Base-by-base conservation (phyloP, 2,329 filamentous ascomycete genomes). In the Lachnum nothofagi region DNA sequence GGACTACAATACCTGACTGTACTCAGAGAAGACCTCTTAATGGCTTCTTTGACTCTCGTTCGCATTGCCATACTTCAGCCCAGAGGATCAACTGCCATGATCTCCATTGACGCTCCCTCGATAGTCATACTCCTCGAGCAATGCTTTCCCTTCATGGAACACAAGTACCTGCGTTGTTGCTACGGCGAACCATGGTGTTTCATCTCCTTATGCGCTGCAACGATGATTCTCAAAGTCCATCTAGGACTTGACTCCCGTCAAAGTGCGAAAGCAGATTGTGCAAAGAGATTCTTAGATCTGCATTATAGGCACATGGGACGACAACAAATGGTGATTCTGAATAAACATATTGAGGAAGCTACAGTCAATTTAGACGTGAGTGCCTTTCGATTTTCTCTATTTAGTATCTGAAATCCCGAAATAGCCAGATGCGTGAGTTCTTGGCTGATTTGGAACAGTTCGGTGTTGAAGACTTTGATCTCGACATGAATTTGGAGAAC, bases 141-240 rank as follows among this genome's bases (percentile, higher is more conserved):
- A 61, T 82, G 79, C 52, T 72, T 82, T 31, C 65, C 67, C 40
- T 77, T 83, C 71, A 81, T 81, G 61, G 78, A 82, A 57, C 78
- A 82, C 56, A 73, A 78, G 1, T 72, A 82, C 6, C 63, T 83
- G 20, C 70, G 78, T n/a, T 80, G 19, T 17, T 42, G 24, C 20
- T 34, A 77, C 53, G 79, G 79, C 14, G 79, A 83, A 60, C 79
- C 79, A 0, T 82, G 79, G 79, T 78, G 78, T 16, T 81, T 82
- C 63, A 78, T 75, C 47, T 80, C 80, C 61, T 79, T 82, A 75
- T 82, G 78, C 55, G 77, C 78, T 3, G 77, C 79, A 1, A 70
- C 76, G 22, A 79, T 79, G 3, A 68, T 83, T 8, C 68, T 82
- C 20, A 78, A 82, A 62, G 76, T 77, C 0, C 79, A 83, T 52